These are phyloP conservation scores for Backusella tarrabulga DNA, from an alignment of 192 early-diverging fungal genomes.

Conservation along the genomic window DNA sequence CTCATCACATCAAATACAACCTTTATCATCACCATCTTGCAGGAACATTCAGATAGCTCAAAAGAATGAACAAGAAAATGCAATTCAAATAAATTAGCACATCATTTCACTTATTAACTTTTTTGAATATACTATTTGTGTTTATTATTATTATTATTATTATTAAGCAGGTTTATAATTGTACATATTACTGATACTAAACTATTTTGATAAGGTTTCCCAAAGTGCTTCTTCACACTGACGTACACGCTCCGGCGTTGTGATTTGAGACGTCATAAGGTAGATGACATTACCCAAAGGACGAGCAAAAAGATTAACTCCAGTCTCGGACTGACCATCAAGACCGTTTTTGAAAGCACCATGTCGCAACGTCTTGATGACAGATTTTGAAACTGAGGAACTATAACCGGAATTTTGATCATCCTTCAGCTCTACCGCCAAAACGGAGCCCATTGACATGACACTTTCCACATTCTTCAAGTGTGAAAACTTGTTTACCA, in stretches of 20 bases:
- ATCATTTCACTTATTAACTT: not conserved
- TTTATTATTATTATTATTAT: not conserved
- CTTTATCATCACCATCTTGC: not conserved
- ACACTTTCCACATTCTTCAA: constrained; percentile 61
- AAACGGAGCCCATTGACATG: constrained; percentile 64
- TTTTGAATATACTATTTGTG: not conserved
- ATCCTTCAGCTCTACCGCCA: constrained; percentile 62
- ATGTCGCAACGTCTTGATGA: constrained; percentile 38
- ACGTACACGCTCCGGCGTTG: constrained; percentile 37
- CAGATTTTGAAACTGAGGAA: constrained; percentile 37
- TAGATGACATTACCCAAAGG: constrained; percentile 81
- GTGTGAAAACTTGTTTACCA: constrained; percentile 49
- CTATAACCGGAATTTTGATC: constrained; percentile 43
- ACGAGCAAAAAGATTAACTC: constrained; percentile 56
- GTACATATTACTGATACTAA: not conserved
- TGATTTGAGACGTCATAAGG: constrained; percentile 63
- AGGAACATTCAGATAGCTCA: not conserved
- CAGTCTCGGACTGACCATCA: constrained; percentile 9
- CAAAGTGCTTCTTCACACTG: constrained; percentile 47
- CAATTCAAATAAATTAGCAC: not conserved
- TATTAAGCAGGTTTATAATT: not conserved
- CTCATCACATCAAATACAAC: not conserved
- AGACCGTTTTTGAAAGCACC: constrained; percentile 12
- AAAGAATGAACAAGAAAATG: not conserved
- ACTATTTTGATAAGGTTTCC: constrained; percentile 6